Evolutionary conservation across 352 stramenopile species (phyloP).

Genomic region (Globisporangium acanthophoron): DNA sequence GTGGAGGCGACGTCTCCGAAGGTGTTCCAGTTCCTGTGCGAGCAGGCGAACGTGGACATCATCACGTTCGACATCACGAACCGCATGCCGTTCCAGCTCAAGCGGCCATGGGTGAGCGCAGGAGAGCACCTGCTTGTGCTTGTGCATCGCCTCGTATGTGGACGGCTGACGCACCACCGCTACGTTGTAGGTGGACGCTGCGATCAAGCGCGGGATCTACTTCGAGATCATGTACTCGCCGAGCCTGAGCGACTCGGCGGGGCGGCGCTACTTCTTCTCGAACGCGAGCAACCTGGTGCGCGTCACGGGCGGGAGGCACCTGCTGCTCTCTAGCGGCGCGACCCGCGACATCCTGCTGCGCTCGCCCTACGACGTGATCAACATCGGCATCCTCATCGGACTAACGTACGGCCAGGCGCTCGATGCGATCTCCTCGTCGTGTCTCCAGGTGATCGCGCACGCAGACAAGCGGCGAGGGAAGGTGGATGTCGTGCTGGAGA

Average conservation of each 20-base stretch:
- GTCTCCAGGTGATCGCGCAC: slow-evolving; percentile 50
- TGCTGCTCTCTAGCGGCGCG: slow-evolving; percentile 69
- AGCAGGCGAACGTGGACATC: slow-evolving; percentile 72
- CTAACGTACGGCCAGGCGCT: slow-evolving; percentile 67
- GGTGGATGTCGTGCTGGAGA: slow-evolving; percentile 36
- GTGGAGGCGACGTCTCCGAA: slow-evolving; percentile 54
- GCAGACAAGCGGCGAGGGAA: slow-evolving; percentile 48
- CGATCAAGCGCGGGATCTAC: slow-evolving; percentile 63
- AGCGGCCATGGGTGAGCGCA: slow-evolving; percentile 56
- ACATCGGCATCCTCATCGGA: slow-evolving; percentile 65
- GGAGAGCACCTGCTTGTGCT: background rate
- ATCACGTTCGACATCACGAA: slow-evolving; percentile 82
- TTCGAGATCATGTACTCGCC: slow-evolving; percentile 82
- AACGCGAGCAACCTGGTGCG: slow-evolving; percentile 78
- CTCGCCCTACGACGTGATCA: slow-evolving; percentile 78
- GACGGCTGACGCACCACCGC: background rate
- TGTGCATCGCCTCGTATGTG: background rate
- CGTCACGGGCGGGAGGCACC: slow-evolving; percentile 55
- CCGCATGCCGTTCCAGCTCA: slow-evolving; percentile 73
- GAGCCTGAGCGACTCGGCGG: slow-evolving; percentile 66
- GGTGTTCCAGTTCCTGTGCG: slow-evolving; percentile 82
- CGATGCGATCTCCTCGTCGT: slow-evolving; percentile 57
- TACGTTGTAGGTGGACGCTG: slow-evolving; percentile 41
- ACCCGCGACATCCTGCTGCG: slow-evolving; percentile 73
- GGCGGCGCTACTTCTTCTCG: slow-evolving; percentile 82